These are phyloP conservation scores for Penicillium crustosum DNA, from an alignment of 2,329 filamentous ascomycete species.

Conservation along the genomic window DNA sequence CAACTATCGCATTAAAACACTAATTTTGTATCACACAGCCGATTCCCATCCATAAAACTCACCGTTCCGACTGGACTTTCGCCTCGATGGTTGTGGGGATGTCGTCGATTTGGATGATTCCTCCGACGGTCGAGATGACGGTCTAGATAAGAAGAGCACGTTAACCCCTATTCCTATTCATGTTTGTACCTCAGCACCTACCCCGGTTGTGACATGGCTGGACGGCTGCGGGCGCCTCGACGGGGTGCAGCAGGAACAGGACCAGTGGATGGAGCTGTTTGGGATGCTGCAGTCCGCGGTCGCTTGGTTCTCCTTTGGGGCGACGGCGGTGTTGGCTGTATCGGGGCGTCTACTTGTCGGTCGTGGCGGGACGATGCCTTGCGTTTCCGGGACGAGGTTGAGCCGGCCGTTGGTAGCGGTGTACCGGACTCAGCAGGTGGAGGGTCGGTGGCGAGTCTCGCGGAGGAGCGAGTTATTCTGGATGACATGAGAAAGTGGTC, in stretches of 20 bases:
- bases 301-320: constrained; percentile 66
- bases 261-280: constrained; percentile 40
- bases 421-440: constrained; percentile 44
- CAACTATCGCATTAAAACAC: background rate
- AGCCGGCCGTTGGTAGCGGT: constrained; percentile 43
- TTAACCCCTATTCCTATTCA: background rate
- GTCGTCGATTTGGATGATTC: constrained; percentile 57
- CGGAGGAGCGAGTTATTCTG: constrained; percentile 94
- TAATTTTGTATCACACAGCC: background rate
- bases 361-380: constrained; percentile 63
- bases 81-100: constrained; percentile 64
- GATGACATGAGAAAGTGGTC: constrained; percentile 77
- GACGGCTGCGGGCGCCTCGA: constrained; percentile 35
- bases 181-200: constrained; percentile 26
- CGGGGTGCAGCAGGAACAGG: constrained; percentile 47
- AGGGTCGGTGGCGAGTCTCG: constrained; percentile 76
- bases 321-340: constrained; percentile 32
- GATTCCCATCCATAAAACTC: constrained; percentile 46
- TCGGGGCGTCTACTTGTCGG: constrained; percentile 39
- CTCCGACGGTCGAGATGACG: constrained; percentile 64
- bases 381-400: constrained; percentile 67
- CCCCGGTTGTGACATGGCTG: constrained; percentile 46
- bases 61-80: constrained; percentile 72
- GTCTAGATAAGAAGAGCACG: constrained; percentile 45
- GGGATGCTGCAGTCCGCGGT: constrained; percentile 61